Percentiles rank a stretch among this genome's conserved stretches.
Evolutionary conservation across 306 rosid species (phyloP).

Genomic region (Cicer judaicum): DNA sequence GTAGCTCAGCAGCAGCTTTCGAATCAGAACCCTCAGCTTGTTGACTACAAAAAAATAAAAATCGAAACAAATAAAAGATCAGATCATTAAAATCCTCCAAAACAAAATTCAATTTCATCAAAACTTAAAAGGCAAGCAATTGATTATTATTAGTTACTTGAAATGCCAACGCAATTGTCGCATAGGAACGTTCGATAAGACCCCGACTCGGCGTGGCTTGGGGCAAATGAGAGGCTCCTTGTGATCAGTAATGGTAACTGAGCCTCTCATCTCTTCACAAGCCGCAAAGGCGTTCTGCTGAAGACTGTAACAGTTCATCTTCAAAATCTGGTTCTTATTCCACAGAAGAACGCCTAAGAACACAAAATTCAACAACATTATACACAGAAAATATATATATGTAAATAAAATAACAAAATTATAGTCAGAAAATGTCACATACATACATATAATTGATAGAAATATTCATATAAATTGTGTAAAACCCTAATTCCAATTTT

Average conservation of each 20-base stretch:
- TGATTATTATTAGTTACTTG: slow-evolving; percentile 46
- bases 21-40: slow-evolving; percentile 64
- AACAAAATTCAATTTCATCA: slow-evolving; percentile 27
- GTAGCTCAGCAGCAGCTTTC: slow-evolving; percentile 82
- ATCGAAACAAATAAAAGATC: slow-evolving; percentile 28
- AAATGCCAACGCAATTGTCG: slow-evolving; percentile 67
- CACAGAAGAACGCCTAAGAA: slow-evolving; percentile 69
- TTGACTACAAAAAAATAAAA: slow-evolving; percentile 49
- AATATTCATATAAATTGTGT: background rate
- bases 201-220: slow-evolving; percentile 78
- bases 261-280: slow-evolving; percentile 65
- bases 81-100: slow-evolving; percentile 13
- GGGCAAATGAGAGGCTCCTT: slow-evolving; percentile 78
- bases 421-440: background rate
- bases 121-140: slow-evolving; percentile 9
- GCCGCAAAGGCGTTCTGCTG: slow-evolving; percentile 79
- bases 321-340: slow-evolving; percentile 42
- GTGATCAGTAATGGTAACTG: slow-evolving; percentile 56
- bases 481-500: background rate
- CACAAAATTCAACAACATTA: slow-evolving; percentile 29
- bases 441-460: background rate
- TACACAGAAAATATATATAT: background rate
- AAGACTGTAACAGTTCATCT: slow-evolving; percentile 73
- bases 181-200: slow-evolving; percentile 52
- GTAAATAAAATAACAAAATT: background rate